Conservation (phyloP, 208 protist species). For the Crithidia fasciculata region DNA sequence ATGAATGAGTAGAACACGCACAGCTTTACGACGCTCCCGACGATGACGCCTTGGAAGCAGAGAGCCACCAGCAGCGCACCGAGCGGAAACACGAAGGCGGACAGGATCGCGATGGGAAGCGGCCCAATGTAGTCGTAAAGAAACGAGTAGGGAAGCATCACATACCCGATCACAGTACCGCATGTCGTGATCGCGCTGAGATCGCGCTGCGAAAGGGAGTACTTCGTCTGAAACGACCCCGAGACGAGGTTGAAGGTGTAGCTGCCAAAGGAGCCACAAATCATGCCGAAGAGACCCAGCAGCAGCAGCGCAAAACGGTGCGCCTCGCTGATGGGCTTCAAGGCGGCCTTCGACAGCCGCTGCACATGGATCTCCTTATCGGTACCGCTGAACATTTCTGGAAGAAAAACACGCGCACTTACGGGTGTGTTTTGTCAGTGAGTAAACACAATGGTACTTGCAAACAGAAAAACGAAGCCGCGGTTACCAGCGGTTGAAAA, state of each 20-base stretch:
- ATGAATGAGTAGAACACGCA: conserved; percentile 46
- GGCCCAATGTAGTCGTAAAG: conserved; percentile 61
- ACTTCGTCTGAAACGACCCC: conserved; percentile 47
- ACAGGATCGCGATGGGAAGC: conserved; percentile 36
- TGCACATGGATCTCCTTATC: conserved; percentile 18
- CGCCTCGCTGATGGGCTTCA: conserved; percentile 46
- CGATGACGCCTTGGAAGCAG: conserved; percentile 44
- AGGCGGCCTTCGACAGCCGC: conserved; percentile 7
- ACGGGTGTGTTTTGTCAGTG: too few species aligned
- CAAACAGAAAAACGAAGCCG: too few species aligned
- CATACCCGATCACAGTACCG: conserved; percentile 40
- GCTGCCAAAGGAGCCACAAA: conserved; percentile 54
- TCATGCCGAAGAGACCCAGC: conserved; percentile 45
- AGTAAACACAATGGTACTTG: too few species aligned
- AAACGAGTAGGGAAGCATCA: conserved; percentile 46
- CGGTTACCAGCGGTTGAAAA: too few species aligned
- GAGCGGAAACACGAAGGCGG: conserved; percentile 36
- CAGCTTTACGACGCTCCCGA: conserved; percentile 35
- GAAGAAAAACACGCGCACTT: too few species aligned
- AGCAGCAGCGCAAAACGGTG: conserved; percentile 52
- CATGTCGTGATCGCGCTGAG: conserved; percentile 67
- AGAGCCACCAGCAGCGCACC: conserved; percentile 42
- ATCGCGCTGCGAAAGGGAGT: conserved; percentile 51
- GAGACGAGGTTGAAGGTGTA: conserved; percentile 71
- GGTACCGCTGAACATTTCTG: conserved; percentile 10